phyloP scores from a whole-genome alignment of 768 basidiomycete genomes.

The Cyathus striatus region DNA sequence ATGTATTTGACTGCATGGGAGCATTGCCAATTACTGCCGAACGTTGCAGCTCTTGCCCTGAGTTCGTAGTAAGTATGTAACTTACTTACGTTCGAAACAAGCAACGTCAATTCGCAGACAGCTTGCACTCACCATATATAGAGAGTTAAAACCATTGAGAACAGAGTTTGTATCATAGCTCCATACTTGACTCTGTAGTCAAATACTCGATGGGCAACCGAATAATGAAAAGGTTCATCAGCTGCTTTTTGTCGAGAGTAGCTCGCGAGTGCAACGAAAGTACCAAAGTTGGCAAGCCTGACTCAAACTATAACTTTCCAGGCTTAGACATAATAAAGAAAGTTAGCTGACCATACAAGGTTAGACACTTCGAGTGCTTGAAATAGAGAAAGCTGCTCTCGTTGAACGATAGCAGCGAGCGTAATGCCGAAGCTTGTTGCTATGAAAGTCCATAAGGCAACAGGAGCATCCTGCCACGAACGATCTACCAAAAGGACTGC shows the following conservation, averaged over 20 bases:
- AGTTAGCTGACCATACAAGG: constrained; percentile 28
- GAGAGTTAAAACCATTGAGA: constrained; percentile 32
- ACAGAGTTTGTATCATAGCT: constrained; percentile 30
- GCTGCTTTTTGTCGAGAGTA: constrained; percentile 32
- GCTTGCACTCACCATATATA: constrained; percentile 29
- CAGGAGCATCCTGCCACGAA: constrained; percentile 33
- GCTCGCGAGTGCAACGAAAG: constrained; percentile 32
- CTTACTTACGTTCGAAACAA: no score
- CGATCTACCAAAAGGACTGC: constrained; percentile 35
- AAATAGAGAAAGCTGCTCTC: constrained; percentile 26
- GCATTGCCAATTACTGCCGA: constrained; percentile 21
- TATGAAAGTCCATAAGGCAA: constrained; percentile 38
- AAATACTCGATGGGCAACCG: constrained; percentile 3
- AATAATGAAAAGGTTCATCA: background rate
- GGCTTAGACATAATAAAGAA: background rate
- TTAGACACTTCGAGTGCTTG: constrained; percentile 37
- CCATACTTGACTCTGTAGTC: constrained; percentile 32
- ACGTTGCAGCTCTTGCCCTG: constrained; percentile 24
- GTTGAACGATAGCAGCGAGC: constrained; percentile 30
- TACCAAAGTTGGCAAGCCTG: constrained; percentile 40
- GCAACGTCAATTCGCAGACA: background rate
- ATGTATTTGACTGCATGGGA: constrained; percentile 24
- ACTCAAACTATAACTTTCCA: background rate
- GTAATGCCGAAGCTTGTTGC: constrained; percentile 34
- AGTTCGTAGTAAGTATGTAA: background rate